Evolutionary conservation across 257 asterid species (phyloP).

Genomic region (Przewalskia tangutica): DNA sequence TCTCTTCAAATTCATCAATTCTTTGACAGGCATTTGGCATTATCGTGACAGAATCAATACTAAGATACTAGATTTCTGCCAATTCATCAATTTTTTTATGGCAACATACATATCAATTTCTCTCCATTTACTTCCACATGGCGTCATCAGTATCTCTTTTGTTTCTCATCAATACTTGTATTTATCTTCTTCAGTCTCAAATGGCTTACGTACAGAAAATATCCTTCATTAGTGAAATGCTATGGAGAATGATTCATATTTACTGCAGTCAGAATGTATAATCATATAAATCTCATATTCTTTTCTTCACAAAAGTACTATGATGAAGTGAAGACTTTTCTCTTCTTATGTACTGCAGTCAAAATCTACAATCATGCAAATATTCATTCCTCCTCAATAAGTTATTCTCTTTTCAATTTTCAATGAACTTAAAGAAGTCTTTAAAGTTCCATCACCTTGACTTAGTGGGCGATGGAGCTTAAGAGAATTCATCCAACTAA

Average conservation of each 20-base stretch:
- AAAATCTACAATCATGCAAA: not conserved
- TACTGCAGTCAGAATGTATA: not conserved
- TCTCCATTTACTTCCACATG: not conserved
- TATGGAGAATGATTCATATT: not conserved
- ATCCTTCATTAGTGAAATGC: not conserved
- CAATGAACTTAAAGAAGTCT: not conserved
- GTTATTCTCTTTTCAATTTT: not conserved
- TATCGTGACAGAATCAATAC: not conserved
- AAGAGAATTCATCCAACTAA: not conserved
- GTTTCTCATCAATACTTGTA: not conserved
- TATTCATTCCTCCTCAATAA: not conserved
- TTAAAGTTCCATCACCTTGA: not conserved
- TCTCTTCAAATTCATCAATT: constrained; percentile 34
- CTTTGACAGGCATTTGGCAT: not conserved
- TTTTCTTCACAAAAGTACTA: not conserved
- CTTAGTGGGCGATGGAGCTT: no score
- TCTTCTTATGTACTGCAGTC: not conserved
- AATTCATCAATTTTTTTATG: not conserved
- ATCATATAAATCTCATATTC: not conserved
- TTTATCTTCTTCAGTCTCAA: not conserved
- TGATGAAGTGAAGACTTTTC: not conserved
- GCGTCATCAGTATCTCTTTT: not conserved
- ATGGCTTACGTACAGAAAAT: not conserved
- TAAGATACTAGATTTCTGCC: not conserved
- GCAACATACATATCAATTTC: not conserved